Evolutionary conservation across 768 basidiomycete genomes (phyloP).

Genomic region (Phanerochaete sordida): DNA sequence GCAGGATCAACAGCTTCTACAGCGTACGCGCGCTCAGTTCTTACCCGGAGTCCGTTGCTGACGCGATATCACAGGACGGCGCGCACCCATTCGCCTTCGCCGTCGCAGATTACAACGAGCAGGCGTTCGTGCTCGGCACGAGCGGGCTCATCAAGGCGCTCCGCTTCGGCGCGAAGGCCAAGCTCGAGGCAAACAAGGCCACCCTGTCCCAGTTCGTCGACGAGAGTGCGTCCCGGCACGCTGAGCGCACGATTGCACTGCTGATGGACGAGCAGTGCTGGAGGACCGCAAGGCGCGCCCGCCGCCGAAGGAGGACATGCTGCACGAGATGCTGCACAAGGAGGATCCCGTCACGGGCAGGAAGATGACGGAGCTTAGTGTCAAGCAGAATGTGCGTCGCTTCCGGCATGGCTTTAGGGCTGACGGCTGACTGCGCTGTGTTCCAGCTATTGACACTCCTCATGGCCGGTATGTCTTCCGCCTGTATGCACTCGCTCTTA

Average conservation of each 20-base stretch:
- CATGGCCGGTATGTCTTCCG: slow-evolving; percentile 37
- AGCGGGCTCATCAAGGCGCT: slow-evolving; percentile 31
- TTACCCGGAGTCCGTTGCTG: too few species aligned
- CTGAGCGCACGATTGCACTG: neutral
- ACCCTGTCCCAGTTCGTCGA: slow-evolving; percentile 37
- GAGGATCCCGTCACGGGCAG: slow-evolving; percentile 43
- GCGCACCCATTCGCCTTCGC: slow-evolving; percentile 36
- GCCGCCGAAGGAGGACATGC: slow-evolving; percentile 38
- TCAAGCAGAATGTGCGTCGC: slow-evolving; percentile 36
- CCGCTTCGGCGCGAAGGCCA: slow-evolving; percentile 30
- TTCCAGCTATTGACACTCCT: slow-evolving; percentile 44
- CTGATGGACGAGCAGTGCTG: slow-evolving; percentile 39
- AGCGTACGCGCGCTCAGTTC: slow-evolving; percentile 21
- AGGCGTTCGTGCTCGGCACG: slow-evolving; percentile 25
- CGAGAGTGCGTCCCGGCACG: slow-evolving; percentile 29
- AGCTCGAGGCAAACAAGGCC: slow-evolving; percentile 39
- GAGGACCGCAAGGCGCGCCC: slow-evolving; percentile 36
- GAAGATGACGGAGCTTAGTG: slow-evolving; percentile 36
- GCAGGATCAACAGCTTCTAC: slow-evolving; percentile 46
- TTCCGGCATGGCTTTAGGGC: neutral
- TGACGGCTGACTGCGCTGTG: neutral
- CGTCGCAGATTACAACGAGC: slow-evolving; percentile 33
- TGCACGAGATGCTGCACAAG: slow-evolving; percentile 41
- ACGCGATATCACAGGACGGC: slow-evolving; percentile 29
- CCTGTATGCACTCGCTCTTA: neutral